Conservation (phyloP, 495 filamentous ascomycete genomes). For the Penicillium macrosclerotiorum region DNA sequence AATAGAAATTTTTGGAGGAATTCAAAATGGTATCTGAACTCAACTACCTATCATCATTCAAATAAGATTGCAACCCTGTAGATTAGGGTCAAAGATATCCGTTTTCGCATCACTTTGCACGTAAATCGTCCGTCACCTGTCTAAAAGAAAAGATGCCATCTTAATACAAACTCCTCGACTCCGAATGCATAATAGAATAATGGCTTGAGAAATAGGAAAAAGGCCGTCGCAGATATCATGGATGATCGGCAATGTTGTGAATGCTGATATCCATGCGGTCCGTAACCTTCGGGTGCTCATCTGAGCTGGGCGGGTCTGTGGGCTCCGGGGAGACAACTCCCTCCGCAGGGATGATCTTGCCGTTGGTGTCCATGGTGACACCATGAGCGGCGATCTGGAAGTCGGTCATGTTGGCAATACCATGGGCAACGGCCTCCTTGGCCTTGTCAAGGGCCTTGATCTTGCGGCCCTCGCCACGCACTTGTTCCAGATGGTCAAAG, state of each 20-base stretch:
- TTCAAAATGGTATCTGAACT: conserved; percentile 12
- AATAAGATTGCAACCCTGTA: neutral
- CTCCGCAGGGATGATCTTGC: conserved; percentile 54
- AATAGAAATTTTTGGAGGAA: neutral
- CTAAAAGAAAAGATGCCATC: conserved; percentile 15
- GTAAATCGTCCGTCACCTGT: conserved; percentile 5
- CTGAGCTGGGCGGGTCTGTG: conserved; percentile 12
- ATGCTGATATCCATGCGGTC: conserved; percentile 61
- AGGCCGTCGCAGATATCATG: conserved; percentile 17
- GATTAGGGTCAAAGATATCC: neutral
- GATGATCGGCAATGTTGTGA: conserved; percentile 57
- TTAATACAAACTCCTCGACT: conserved; percentile 19
- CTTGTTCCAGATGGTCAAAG: conserved; percentile 77
- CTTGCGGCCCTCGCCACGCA: conserved; percentile 72
- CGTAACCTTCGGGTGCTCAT: conserved; percentile 40
- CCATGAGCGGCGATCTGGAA: conserved; percentile 63
- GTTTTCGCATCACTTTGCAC: conserved; percentile 8
- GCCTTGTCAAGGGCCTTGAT: conserved; percentile 68
- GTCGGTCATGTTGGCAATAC: conserved; percentile 60
- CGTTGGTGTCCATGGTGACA: conserved; percentile 54
- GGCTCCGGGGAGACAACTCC: neutral
- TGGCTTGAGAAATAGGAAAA: conserved; percentile 11
- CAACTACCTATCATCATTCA: neutral
- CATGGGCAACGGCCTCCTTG: conserved; percentile 64
- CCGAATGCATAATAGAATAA: conserved; percentile 14